phyloP scores from a whole-genome alignment of 2,329 filamentous ascomycete genomes.

The Zasmidium angulare region DNA sequence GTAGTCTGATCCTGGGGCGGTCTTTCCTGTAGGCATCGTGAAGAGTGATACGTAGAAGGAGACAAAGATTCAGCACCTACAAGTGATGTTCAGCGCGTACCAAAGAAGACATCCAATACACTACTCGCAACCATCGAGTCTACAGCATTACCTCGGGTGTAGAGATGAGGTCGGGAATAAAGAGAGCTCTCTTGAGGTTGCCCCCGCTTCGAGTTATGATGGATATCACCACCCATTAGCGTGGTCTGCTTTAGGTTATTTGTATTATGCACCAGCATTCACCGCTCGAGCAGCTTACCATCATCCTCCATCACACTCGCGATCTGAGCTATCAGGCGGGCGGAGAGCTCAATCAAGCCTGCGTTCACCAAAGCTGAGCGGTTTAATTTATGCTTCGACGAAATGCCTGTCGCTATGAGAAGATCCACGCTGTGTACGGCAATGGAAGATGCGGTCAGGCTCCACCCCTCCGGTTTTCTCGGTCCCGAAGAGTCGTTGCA shows the following conservation, averaged over 20 bases:
- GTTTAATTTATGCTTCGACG: background rate
- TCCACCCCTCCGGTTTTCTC: background rate
- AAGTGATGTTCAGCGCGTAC: background rate
- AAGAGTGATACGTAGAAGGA: background rate
- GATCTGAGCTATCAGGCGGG: background rate
- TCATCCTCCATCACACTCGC: background rate
- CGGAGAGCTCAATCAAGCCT: background rate
- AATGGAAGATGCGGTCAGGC: background rate
- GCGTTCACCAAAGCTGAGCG: background rate
- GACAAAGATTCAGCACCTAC: background rate
- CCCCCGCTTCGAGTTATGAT: background rate
- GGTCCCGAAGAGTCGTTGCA: background rate
- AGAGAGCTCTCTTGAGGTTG: background rate
- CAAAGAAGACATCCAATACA: background rate
- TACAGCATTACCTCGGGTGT: slow-evolving; percentile 2
- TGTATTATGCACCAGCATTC: background rate
- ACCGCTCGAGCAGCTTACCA: background rate
- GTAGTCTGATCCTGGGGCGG: slow-evolving; percentile 18
- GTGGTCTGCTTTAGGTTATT: background rate
- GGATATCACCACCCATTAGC: background rate
- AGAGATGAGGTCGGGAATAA: background rate
- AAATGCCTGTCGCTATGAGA: background rate
- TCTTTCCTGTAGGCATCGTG: slow-evolving; percentile 13
- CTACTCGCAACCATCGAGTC: slow-evolving; percentile 2
- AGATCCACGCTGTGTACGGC: background rate